A percentile compares a stretch with the other conserved stretches of the same genome.
phyloP scores from a whole-genome alignment of 345 rosid genomes.

The Salix suchowensis region DNA sequence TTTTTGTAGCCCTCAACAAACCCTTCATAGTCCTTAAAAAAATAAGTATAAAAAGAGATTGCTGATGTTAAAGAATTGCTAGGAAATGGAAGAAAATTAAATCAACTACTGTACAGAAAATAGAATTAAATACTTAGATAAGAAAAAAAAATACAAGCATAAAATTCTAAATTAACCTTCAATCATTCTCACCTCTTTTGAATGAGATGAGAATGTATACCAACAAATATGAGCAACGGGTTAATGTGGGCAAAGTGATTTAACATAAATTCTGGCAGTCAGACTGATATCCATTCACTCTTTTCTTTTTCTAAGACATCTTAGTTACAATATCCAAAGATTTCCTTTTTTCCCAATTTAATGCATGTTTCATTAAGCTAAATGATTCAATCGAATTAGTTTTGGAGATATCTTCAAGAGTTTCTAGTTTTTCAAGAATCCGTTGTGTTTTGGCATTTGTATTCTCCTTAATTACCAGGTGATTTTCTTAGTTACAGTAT shows the following conservation, averaged over 20 bases:
- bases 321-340: background rate
- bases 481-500: background rate
- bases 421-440: background rate
- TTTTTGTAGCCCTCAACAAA: background rate
- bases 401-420: background rate
- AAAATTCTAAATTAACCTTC: background rate
- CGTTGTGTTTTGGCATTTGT: too few species aligned
- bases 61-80: background rate
- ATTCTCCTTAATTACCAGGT: too few species aligned
- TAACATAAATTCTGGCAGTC: background rate
- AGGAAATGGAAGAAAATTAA: background rate
- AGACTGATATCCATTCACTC: background rate
- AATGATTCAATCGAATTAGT: background rate
- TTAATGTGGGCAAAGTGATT: background rate
- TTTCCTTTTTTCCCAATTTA: background rate
- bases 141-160: background rate
- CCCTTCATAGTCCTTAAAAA: background rate
- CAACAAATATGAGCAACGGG: background rate
- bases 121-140: background rate
- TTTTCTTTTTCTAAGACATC: background rate
- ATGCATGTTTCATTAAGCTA: background rate
- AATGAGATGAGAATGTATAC: background rate
- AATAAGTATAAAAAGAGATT: background rate
- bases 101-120: background rate
- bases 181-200: background rate